These are phyloP conservation scores for Metahyphopichia silvanorum DNA, from an alignment of 805 yeast genomes.

Conservation along the genomic window DNA sequence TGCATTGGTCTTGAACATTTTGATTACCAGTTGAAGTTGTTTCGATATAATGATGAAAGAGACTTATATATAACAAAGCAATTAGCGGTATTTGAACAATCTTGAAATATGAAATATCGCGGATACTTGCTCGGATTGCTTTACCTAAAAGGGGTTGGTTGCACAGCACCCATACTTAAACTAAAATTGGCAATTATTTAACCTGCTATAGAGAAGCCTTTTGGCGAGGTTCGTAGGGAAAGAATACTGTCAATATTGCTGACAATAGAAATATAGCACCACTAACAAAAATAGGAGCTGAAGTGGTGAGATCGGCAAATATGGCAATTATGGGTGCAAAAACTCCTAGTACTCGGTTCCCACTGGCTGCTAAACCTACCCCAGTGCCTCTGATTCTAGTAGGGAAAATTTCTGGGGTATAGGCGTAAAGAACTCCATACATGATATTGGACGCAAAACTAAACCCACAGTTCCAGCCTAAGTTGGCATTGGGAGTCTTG, in stretches of 20 bases:
- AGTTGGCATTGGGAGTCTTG: slow-evolving; percentile 43
- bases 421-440: slow-evolving; percentile 39
- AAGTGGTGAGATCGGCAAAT: slow-evolving; percentile 50
- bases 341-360: slow-evolving; percentile 50
- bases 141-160: neutral
- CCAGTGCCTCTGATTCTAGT: slow-evolving; percentile 51
- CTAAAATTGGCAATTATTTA: neutral
- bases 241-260: slow-evolving; percentile 29
- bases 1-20: slow-evolving; percentile 48
- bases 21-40: too few relatives aligned
- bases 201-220: slow-evolving; percentile 8
- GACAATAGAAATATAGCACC: slow-evolving; percentile 52
- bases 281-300: slow-evolving; percentile 61
- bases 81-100: too few relatives aligned
- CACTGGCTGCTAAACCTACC: slow-evolving; percentile 55
- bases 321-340: slow-evolving; percentile 58
- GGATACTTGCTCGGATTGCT: neutral
- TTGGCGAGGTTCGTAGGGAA: slow-evolving; percentile 27
- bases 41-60: too few relatives aligned
- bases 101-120: too few relatives aligned
- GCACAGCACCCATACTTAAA: neutral
- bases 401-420: slow-evolving; percentile 37
- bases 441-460: slow-evolving; percentile 48
- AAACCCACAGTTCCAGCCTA: slow-evolving; percentile 48
- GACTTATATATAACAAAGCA: too few relatives aligned